Percentiles rank a stretch among this genome's conserved stretches.
Conservation (phyloP, 768 basidiomycete genomes). For the Pleurotus giganteus region DNA sequence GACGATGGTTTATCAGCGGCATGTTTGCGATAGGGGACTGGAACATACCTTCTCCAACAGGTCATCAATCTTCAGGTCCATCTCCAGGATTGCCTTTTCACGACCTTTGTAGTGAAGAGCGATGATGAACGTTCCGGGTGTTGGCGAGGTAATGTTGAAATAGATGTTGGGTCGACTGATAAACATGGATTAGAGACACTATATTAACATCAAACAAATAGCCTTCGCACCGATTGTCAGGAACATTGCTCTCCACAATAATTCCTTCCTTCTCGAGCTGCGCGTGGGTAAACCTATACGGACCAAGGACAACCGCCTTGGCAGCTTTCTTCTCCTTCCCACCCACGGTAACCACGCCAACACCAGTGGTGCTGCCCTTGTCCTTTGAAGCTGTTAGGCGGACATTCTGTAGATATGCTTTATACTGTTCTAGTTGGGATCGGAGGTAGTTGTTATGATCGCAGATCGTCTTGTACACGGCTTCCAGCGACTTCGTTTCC, state of each 20-base stretch:
- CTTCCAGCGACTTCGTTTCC: conserved; percentile 90
- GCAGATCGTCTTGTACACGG: conserved; percentile 98
- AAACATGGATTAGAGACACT: conserved; percentile 11
- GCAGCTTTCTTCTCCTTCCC: conserved; percentile 95
- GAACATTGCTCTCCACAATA: conserved; percentile 98
- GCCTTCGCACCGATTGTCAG: conserved; percentile 82
- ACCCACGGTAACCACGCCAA: conserved; percentile 93
- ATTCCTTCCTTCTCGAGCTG: conserved; percentile 99
- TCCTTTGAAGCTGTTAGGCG: conserved; percentile 87
- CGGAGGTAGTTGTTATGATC: conserved; percentile 99
- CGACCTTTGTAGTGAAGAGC: conserved; percentile 98
- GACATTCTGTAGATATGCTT: conserved; percentile 98
- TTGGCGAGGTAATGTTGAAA: conserved; percentile 98
- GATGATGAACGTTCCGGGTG: conserved; percentile 98
- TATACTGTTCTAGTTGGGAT: conserved; percentile 97
- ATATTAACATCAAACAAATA: not conserved
- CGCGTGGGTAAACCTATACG: conserved; percentile 96
- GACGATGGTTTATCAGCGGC: conserved; percentile 9
- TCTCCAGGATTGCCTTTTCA: conserved; percentile 98
- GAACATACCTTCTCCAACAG: conserved; percentile 85
- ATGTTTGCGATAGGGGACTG: not conserved
- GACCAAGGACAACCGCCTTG: conserved; percentile 87
- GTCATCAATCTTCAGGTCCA: conserved; percentile 99
- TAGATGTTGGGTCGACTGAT: conserved; percentile 93
- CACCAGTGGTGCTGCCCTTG: conserved; percentile 82